These are phyloP conservation scores for Cladosporium sp. DNA, from an alignment of 2,329 filamentous ascomycete species.

Conservation along the genomic window DNA sequence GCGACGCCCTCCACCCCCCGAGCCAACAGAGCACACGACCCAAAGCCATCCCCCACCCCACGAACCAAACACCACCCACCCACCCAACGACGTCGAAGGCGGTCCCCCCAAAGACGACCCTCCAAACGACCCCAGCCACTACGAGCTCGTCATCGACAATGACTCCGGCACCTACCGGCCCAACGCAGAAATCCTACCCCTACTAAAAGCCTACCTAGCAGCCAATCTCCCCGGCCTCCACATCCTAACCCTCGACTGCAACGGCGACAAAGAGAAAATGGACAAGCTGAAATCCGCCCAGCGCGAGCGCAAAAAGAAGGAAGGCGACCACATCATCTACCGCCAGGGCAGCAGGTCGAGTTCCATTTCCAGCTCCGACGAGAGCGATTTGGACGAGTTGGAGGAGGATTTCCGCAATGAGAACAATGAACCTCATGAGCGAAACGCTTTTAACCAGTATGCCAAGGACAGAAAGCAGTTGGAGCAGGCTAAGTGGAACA, in stretches of 20 bases:
- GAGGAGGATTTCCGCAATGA: slow-evolving; percentile 18
- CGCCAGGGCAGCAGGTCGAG: slow-evolving; percentile 46
- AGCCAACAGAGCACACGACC: slow-evolving; percentile 43
- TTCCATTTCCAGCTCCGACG: slow-evolving; percentile 51
- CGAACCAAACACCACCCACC: slow-evolving; percentile 45
- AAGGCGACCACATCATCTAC: slow-evolving; percentile 50
- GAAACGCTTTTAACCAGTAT: slow-evolving; percentile 18
- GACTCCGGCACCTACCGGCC: slow-evolving; percentile 91
- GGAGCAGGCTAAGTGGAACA: slow-evolving; percentile 17
- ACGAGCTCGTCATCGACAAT: slow-evolving; percentile 91
- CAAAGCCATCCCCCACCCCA: slow-evolving; percentile 38
- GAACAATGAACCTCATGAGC: slow-evolving; percentile 13
- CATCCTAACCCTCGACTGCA: slow-evolving; percentile 68
- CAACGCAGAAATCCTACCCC: slow-evolving; percentile 68
- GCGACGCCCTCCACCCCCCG: slow-evolving; percentile 35
- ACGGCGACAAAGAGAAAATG: slow-evolving; percentile 66
- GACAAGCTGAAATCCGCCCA: slow-evolving; percentile 71
- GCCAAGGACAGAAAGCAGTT: slow-evolving; percentile 22
- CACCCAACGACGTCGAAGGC: slow-evolving; percentile 46
- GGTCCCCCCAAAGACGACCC: slow-evolving; percentile 38
- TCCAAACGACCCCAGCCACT: slow-evolving; percentile 54
- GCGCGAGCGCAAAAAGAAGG: slow-evolving; percentile 64
- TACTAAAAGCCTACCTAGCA: slow-evolving; percentile 65
- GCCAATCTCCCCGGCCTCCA: slow-evolving; percentile 72
- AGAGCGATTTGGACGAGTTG: slow-evolving; percentile 50